Evolutionary conservation across 106 monocot genomes (phyloP), one percentile per base, ranked within the genome.

Genomic region (Platanthera zijinensis): DNA sequence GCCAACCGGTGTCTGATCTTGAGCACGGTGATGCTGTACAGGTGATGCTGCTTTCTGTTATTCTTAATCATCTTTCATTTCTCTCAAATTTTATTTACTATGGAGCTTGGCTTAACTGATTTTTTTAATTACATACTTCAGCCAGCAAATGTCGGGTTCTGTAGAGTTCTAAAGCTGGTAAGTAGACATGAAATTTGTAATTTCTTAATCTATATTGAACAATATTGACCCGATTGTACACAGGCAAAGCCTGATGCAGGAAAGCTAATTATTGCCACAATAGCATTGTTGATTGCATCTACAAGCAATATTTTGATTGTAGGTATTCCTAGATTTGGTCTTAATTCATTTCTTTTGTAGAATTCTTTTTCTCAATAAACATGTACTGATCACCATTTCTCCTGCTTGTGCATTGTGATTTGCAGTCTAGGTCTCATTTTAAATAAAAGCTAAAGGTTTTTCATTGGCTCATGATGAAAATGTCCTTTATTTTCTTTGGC

Each of bases 191-290:
- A 15, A 5, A 0, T 78, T 76, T 67, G 66, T 10, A 45, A 30
- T 72, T 61, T 76, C 1, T 1, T 39, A 3, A 28, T 8, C 39
- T 50, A 30, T 28, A 59, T 39, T n/a, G 30, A 21, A 21, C 25
- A 56, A 75, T 48, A 28, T 18, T 32, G 57, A 54, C 39, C 48
- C 71, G 39, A 28, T 49, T 8, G 3, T 57, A 14, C 51, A 52
- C 78, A 99, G 99, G 99, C 99, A 51, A 99, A 94, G 77, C 92
- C 89, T 76, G 99, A 99, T 57, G 85, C 92, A 2, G 92, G 87
- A 62, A 87, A 77, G 50, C 81, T 99, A 75, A 74, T 87, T 69
- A 18, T 99, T 46, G 99, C 81, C 57, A 94, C 94, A 12, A 78
- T 94, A 64, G 90, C 92, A 28, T 82, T 99, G 81, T 79, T 99